Evolutionary conservation across 2,329 filamentous ascomycete genomes (phyloP).

Genomic region (Colletotrichum magnum): DNA sequence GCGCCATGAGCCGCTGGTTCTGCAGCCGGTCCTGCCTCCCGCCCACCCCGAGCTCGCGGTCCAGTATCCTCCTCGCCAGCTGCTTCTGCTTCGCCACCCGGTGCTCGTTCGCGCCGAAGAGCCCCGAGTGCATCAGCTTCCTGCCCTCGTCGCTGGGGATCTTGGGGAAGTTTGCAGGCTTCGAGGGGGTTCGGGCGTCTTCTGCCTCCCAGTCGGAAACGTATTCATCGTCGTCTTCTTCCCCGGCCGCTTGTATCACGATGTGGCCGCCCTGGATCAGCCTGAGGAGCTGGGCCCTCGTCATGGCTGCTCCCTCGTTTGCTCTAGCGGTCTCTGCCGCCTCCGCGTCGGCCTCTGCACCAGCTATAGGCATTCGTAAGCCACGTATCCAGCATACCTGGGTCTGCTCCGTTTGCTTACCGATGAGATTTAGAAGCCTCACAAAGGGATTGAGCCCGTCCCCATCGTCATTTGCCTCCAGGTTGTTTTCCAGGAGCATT

Average conservation of each 20-base stretch:
- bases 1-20: constrained; percentile 66
- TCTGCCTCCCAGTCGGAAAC: constrained; percentile 59
- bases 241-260: constrained; percentile 50
- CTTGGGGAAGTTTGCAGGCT: constrained; percentile 79
- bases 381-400: constrained; percentile 34
- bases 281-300: constrained; percentile 55
- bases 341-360: too few species aligned
- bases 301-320: constrained; percentile 49
- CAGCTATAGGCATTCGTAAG: constrained; percentile 48
- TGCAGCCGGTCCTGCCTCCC: constrained; percentile 70
- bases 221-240: constrained; percentile 55
- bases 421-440: constrained; percentile 20
- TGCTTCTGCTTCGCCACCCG: constrained; percentile 67
- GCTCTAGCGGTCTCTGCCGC: constrained; percentile 37
- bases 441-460: constrained; percentile 30
- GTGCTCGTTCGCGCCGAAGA: constrained; percentile 79
- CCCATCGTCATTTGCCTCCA: constrained; percentile 45
- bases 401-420: not conserved
- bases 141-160: constrained; percentile 84
- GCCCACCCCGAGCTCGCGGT: constrained; percentile 84
- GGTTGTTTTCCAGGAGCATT: constrained; percentile 35
- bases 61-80: constrained; percentile 80
- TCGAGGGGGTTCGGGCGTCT: constrained; percentile 53
- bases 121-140: constrained; percentile 85
- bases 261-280: constrained; percentile 55